A percentile compares a stretch with the other conserved stretches of the same genome.
phyloP scores from a whole-genome alignment of 164 flowering plant genomes.

The Stephania yunnanensis region DNA sequence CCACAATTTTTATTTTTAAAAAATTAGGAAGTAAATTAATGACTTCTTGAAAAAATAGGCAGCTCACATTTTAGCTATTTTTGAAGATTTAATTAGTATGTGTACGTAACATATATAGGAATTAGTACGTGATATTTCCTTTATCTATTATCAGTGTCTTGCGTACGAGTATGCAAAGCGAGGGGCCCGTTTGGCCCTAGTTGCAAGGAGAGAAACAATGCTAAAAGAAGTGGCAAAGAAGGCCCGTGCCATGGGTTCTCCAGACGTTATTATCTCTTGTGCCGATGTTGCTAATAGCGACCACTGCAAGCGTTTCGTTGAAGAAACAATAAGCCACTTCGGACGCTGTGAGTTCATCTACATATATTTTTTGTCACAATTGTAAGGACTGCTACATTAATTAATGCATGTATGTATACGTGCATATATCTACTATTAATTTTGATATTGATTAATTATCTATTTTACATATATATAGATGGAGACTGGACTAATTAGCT shows the following conservation, averaged over 20 bases:
- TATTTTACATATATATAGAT: neutral
- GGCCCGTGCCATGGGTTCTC: conserved; percentile 41
- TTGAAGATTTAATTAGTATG: no score
- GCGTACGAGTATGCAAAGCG: conserved; percentile 63
- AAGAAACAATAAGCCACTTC: conserved; percentile 39
- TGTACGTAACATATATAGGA: no score
- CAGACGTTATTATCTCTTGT: conserved; percentile 33
- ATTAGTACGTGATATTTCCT: no score
- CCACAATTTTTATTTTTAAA: no score
- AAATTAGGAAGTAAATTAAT: no score
- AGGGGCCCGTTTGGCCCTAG: conserved; percentile 47
- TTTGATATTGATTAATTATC: no score
- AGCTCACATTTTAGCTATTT: neutral
- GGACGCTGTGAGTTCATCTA: conserved; percentile 36
- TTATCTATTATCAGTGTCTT: conserved; percentile 24
- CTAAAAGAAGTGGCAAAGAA: conserved; percentile 37
- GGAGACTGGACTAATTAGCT: neutral
- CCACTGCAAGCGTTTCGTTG: conserved; percentile 37
- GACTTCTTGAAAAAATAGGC: no score
- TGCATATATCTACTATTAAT: neutral
- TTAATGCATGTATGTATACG: neutral
- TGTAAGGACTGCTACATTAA: neutral
- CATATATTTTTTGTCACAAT: no score
- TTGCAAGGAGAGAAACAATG: conserved; percentile 44
- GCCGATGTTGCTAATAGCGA: conserved; percentile 50